Evolutionary conservation across 305 asterid genomes (phyloP).

Genomic region (Solanum hybrid): DNA sequence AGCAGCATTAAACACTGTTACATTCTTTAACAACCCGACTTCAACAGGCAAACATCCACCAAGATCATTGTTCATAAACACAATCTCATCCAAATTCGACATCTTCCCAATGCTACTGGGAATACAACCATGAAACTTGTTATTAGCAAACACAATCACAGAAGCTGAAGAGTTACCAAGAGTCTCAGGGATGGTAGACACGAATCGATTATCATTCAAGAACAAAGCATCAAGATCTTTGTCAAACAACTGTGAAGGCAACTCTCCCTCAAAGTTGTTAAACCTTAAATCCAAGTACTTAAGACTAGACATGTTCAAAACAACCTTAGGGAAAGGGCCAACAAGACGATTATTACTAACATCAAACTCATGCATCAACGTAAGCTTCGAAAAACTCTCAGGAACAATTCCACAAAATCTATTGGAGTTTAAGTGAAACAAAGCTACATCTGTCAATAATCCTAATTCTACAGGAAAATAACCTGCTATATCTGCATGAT

Average conservation of each 20-base stretch:
- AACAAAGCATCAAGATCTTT: constrained; percentile 57
- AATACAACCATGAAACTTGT: constrained; percentile 54
- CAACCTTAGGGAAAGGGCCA: constrained; percentile 44
- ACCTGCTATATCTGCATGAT: constrained; percentile 65
- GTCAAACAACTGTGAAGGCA: constrained; percentile 41
- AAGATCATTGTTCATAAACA: neutral
- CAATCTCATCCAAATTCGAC: constrained; percentile 51
- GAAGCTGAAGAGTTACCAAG: constrained; percentile 63
- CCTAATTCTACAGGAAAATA: constrained; percentile 52
- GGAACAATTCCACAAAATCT: constrained; percentile 66
- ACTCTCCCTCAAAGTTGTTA: constrained; percentile 61
- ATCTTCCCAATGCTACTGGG: constrained; percentile 58
- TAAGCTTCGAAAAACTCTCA: constrained; percentile 28
- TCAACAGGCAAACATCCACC: constrained; percentile 45
- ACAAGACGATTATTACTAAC: constrained; percentile 63
- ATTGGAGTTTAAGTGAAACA: constrained; percentile 61
- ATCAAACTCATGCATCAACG: constrained; percentile 46
- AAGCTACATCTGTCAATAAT: constrained; percentile 37
- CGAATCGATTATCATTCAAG: constrained; percentile 50
- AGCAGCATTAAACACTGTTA: constrained; percentile 38
- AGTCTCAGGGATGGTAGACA: constrained; percentile 45
- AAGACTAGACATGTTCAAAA: constrained; percentile 34
- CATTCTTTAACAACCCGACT: constrained; percentile 33
- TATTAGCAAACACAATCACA: constrained; percentile 51
- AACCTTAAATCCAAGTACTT: constrained; percentile 54